A percentile compares a stretch with the other conserved stretches of the same genome.
Evolutionary conservation across 768 basidiomycete species (phyloP).

Genomic region (Vararia minispora): DNA sequence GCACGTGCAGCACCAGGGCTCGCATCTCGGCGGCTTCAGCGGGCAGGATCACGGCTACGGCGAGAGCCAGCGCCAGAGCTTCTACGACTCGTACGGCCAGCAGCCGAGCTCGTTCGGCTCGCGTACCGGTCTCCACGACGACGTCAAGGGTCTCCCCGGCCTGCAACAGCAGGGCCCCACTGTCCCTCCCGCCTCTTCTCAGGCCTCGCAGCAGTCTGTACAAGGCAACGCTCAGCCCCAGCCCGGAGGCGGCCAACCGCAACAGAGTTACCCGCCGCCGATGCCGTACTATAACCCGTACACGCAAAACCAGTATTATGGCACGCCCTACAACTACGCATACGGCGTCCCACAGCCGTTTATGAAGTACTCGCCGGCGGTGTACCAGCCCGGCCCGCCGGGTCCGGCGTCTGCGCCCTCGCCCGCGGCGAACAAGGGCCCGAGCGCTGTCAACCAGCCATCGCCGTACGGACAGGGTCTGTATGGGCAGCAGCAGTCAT

Average conservation of each 20-base stretch:
- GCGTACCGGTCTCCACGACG: slow-evolving; percentile 62
- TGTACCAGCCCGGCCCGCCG: slow-evolving; percentile 65
- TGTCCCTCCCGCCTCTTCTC: slow-evolving; percentile 39
- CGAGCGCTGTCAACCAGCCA: slow-evolving; percentile 39
- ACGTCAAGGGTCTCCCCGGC: slow-evolving; percentile 58
- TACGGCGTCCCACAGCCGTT: slow-evolving; percentile 54
- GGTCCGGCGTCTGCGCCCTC: slow-evolving; percentile 56
- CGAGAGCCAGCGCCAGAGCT: slow-evolving; percentile 52
- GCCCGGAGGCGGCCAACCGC: slow-evolving; percentile 49
- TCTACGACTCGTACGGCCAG: slow-evolving; percentile 55
- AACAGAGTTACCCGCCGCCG: slow-evolving; percentile 54
- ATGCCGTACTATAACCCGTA: slow-evolving; percentile 53
- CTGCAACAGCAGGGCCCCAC: slow-evolving; percentile 45
- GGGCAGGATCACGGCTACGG: slow-evolving; percentile 58
- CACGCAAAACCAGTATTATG: slow-evolving; percentile 69
- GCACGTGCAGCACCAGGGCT: slow-evolving; percentile 48
- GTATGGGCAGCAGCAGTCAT: slow-evolving; percentile 55
- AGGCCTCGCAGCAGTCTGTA: slow-evolving; percentile 40
- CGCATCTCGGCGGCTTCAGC: slow-evolving; percentile 43
- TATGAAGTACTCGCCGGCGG: slow-evolving; percentile 67
- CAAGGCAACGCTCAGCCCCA: slow-evolving; percentile 44
- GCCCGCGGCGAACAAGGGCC: slow-evolving; percentile 56
- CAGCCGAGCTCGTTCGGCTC: slow-evolving; percentile 55
- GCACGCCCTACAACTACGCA: slow-evolving; percentile 52
- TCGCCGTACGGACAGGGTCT: slow-evolving; percentile 54